Percentiles rank a stretch among this genome's conserved stretches.
Evolutionary conservation across 2,329 filamentous ascomycete genomes (phyloP).

Genomic region (Arthrobotrys megalospora): DNA sequence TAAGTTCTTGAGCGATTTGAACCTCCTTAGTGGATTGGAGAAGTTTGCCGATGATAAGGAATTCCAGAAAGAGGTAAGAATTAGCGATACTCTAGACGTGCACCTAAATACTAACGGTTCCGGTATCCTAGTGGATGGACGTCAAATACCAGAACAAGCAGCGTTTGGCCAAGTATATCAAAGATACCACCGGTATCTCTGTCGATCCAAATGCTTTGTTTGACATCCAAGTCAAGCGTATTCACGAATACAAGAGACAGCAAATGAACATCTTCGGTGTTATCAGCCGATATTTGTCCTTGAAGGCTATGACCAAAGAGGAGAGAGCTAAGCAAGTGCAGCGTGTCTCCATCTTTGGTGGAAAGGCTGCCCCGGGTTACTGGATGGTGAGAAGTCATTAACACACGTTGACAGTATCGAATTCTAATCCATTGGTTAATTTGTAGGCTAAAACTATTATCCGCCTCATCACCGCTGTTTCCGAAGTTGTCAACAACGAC

Average conservation of each 20-base stretch:
- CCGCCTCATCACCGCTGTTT: slow-evolving; percentile 93
- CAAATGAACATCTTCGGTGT: slow-evolving; percentile 99
- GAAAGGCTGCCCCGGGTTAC: slow-evolving; percentile 97
- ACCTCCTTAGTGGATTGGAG: slow-evolving; percentile 87
- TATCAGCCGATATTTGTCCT: slow-evolving; percentile 90
- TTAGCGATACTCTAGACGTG: no score
- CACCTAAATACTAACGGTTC: no score
- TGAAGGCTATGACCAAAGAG: slow-evolving; percentile 87
- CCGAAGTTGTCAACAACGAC: slow-evolving; percentile 91
- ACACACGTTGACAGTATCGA: background rate
- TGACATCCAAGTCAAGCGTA: slow-evolving; percentile 98
- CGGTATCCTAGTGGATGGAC: slow-evolving; percentile 77
- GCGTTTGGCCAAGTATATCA: slow-evolving; percentile 90
- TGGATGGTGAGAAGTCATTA: slow-evolving; percentile 78
- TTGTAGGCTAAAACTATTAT: slow-evolving; percentile 89
- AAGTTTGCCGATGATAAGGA: slow-evolving; percentile 84
- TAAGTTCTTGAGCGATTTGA: slow-evolving; percentile 91
- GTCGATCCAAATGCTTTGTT: slow-evolving; percentile 93
- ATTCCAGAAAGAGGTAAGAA: slow-evolving; percentile 81
- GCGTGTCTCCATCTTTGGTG: slow-evolving; percentile 95
- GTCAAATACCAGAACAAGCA: slow-evolving; percentile 98
- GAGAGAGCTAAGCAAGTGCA: slow-evolving; percentile 89
- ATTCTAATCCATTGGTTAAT: background rate
- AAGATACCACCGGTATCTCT: slow-evolving; percentile 81
- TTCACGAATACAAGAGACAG: slow-evolving; percentile 99